A percentile compares a stretch with the other conserved stretches of the same genome.
phyloP scores from a whole-genome alignment of 176 grass and related monocot genomes.

The Carex littledalei region DNA sequence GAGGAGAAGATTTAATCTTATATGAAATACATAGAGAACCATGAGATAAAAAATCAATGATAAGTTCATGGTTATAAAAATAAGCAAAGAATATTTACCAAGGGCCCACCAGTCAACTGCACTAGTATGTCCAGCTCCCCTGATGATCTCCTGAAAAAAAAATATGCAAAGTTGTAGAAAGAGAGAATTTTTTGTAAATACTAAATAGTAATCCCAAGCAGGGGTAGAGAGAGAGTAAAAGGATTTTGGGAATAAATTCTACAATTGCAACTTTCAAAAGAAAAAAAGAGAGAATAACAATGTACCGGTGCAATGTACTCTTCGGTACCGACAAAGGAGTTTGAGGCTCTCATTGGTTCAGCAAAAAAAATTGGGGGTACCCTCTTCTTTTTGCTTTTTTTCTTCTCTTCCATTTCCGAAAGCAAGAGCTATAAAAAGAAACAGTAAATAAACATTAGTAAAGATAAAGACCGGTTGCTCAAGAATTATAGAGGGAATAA shows the following conservation, averaged over 20 bases:
- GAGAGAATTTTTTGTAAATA: background rate
- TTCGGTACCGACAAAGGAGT: slow-evolving; percentile 96
- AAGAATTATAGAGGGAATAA: too few species aligned
- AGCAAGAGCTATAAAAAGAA: slow-evolving; percentile 54
- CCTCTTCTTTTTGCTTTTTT: slow-evolving; percentile 38
- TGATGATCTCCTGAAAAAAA: slow-evolving; percentile 76
- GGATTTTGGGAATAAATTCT: background rate
- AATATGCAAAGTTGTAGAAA: background rate
- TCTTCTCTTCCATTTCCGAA: slow-evolving; percentile 46
- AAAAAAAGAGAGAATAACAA: background rate
- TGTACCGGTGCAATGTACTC: slow-evolving; percentile 97
- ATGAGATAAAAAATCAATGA: background rate
- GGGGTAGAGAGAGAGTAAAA: background rate
- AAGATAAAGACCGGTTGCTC: background rate
- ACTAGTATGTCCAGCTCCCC: slow-evolving; percentile 81
- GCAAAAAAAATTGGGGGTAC: slow-evolving; percentile 67
- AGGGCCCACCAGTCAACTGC: slow-evolving; percentile 97
- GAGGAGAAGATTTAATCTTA: background rate
- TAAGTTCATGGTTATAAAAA: background rate
- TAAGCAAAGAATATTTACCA: slow-evolving; percentile 32
- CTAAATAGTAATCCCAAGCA: too few species aligned
- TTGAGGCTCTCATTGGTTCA: slow-evolving; percentile 92
- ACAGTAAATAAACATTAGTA: background rate
- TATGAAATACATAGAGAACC: background rate
- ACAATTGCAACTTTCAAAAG: background rate